phyloP scores from a whole-genome alignment of 331 rosid species.

The Malus hybrid region DNA sequence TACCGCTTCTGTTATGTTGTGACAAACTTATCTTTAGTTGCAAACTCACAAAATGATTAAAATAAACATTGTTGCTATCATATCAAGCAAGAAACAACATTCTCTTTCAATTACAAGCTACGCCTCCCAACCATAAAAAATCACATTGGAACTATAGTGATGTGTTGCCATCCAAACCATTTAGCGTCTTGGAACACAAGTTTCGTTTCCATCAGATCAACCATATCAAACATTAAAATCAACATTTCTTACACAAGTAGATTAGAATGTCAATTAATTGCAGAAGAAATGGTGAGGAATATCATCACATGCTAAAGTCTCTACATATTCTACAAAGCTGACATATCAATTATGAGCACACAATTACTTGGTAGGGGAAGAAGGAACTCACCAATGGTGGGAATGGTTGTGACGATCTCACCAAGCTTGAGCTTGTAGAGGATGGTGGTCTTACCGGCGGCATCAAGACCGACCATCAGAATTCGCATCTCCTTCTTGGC shows the following conservation, averaged over 20 bases:
- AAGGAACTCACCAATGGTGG: conserved; percentile 81
- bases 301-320: too few relatives aligned
- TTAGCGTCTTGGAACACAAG: background rate
- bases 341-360: background rate
- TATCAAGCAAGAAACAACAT: too few relatives aligned
- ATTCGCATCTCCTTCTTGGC: conserved; percentile 99
- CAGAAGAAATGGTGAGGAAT: too few relatives aligned
- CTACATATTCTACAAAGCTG: background rate
- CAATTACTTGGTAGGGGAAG: background rate
- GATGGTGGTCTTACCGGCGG: conserved; percentile 99
- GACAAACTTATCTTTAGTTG: too few relatives aligned
- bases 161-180: background rate
- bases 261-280: background rate
- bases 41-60: too few relatives aligned
- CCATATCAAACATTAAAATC: background rate
- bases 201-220: background rate
- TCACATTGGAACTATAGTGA: background rate
- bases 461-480: conserved; percentile 99
- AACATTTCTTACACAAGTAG: background rate
- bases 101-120: background rate
- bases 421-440: conserved; percentile 99
- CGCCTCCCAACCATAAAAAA: background rate
- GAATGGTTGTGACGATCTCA: conserved; percentile 97
- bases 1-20: too few relatives aligned
- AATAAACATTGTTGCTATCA: too few relatives aligned